Base-by-base conservation (phyloP, 345 rosid species). In the Aquilaria malaccensis region DNA sequence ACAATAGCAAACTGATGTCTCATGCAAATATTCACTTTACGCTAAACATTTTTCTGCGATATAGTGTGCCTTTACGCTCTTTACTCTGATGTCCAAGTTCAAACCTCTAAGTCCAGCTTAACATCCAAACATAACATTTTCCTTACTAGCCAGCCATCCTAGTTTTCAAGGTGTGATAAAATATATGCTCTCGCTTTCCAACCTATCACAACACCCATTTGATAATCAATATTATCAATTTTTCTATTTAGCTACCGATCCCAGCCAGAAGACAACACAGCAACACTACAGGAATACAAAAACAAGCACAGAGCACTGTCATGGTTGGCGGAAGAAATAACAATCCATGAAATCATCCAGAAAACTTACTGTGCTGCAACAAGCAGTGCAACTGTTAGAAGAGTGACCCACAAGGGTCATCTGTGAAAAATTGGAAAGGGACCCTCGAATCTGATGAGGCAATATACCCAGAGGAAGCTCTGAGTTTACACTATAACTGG, bases 371-470 rank as follows among this genome's bases (percentile, higher is more conserved):
- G 83, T 84, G 75, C 73, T 60, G 67, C 84, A 90, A 69, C 96
- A 94, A 69, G 97, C 99, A 0, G 96, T 90, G 70, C 97, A 94
- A 64, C 92, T 88, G 63, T 77, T 76, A 15, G 97, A 90, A 68
- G 93, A 79, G 78, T 81, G 85, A 29, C 99, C 99, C 45, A 85
- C 68, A 11, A 90, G 85, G 1, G 79, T 86, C 76, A 90, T 87
- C 77, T 85, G 95, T 2, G 96, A 88, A 67, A 90, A 94, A 57
- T 81, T 86, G 43, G 86, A 85, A 33, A 94, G 64, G 54, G 91
- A 84, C 45, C 99, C 97, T 67, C 95, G 79, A 59, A 90, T 85
- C 78, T 90, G 99, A 77, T 94, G 99, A 58, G 97, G 97, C 68
- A 90, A 78, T 59, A 94, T 83, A 50, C 99, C 99, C 30, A 90